Evolutionary conservation across 78 protist genomes (phyloP).

Genomic region (Andalucia godoyi): DNA sequence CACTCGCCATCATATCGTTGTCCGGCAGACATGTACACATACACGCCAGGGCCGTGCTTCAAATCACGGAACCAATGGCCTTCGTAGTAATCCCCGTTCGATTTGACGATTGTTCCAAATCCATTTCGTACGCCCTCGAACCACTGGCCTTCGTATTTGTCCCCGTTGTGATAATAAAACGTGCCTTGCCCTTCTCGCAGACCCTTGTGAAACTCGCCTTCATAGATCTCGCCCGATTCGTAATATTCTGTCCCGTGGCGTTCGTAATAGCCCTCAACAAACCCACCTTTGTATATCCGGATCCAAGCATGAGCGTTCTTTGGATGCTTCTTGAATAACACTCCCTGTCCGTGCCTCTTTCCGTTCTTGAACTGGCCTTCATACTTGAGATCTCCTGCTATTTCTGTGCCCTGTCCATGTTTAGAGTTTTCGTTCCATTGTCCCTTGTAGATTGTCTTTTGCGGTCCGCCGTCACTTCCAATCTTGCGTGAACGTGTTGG

Average conservation of each 20-base stretch:
- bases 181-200: constrained; percentile 22
- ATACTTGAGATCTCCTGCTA: constrained; percentile 12
- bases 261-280: no score
- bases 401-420: constrained; percentile 13
- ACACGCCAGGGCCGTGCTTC: constrained; percentile 27
- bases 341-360: constrained; percentile 1
- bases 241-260: neutral
- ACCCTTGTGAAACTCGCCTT: constrained; percentile 4
- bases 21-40: neutral
- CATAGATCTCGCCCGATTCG: constrained; percentile 2
- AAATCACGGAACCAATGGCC: constrained; percentile 32
- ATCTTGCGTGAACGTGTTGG: no score
- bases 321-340: neutral
- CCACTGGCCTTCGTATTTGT: constrained; percentile 20
- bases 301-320: no score
- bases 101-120: no score
- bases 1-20: no score
- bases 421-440: neutral
- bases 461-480: no score
- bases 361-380: constrained; percentile 10
- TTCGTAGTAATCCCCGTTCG: constrained; percentile 40
- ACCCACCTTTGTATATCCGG: no score
- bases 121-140: neutral
- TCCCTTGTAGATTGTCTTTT: constrained; percentile 18
- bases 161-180: constrained; percentile 8